These are phyloP conservation scores for Mikania micrantha DNA, from an alignment of 129 eudicot species.

Conservation along the genomic window DNA sequence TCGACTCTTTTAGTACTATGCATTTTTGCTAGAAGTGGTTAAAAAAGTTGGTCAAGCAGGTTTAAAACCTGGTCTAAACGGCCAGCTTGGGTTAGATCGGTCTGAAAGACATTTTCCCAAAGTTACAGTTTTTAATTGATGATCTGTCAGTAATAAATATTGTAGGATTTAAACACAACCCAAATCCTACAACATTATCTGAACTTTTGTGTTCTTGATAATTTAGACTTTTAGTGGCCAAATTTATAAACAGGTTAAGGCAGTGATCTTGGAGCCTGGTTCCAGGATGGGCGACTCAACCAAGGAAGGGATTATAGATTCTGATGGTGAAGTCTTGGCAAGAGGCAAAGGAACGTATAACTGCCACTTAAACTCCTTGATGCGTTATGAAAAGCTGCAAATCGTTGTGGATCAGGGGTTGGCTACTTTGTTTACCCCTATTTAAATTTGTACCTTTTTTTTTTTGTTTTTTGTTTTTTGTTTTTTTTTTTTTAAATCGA, in stretches of 20 bases:
- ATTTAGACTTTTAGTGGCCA: background rate
- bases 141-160: no score
- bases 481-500: no score
- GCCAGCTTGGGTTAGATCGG: background rate
- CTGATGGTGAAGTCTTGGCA: constrained; percentile 91
- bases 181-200: no score
- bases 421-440: constrained; percentile 81
- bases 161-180: no score
- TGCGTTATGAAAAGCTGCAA: constrained; percentile 67
- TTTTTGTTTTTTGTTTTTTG: no score
- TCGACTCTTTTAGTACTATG: background rate
- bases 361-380: constrained; percentile 50
- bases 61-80: background rate
- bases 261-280: constrained; percentile 78
- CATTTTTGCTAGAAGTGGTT: constrained; percentile 4
- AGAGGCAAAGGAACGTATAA: constrained; percentile 84
- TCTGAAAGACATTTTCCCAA: background rate
- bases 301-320: constrained; percentile 81
- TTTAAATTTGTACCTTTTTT: constrained; percentile 23
- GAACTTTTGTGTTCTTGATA: no score
- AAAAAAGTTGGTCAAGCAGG: background rate
- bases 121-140: background rate
- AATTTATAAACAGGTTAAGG: constrained; percentile 57
- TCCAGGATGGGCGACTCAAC: constrained; percentile 40
- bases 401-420: constrained; percentile 71